Conservation (phyloP, 495 filamentous ascomycete species). For the Neohortaea acidophila region DNA sequence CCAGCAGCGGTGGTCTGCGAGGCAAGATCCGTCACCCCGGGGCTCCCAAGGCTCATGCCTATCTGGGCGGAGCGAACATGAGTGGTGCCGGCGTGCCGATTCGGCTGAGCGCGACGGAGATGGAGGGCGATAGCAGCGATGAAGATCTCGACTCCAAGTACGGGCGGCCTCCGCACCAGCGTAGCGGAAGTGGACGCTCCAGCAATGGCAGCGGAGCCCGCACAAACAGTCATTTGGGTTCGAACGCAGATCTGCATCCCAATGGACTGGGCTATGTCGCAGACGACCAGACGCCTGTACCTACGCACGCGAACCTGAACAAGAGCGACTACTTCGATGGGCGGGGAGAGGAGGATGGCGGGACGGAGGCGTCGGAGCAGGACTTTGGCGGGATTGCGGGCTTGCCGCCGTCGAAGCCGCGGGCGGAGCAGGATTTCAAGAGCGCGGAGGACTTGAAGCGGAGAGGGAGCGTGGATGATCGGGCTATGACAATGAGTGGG, state of each 20-base stretch:
- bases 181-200: conserved; percentile 34
- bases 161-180: conserved; percentile 31
- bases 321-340: conserved; percentile 27
- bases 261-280: conserved; percentile 38
- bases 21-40: conserved; percentile 75
- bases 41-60: conserved; percentile 52
- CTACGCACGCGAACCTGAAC: conserved; percentile 26
- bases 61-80: conserved; percentile 51
- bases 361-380: conserved; percentile 42
- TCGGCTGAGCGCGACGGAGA: conserved; percentile 82
- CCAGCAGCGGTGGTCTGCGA: conserved; percentile 27
- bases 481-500: conserved; percentile 67
- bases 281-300: conserved; percentile 39
- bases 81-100: conserved; percentile 64
- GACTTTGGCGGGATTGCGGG: conserved; percentile 40
- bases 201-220: conserved; percentile 67
- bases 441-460: conserved; percentile 62
- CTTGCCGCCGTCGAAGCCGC: conserved; percentile 28
- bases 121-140: conserved; percentile 69
- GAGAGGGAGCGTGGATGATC: conserved; percentile 86
- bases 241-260: conserved; percentile 38
- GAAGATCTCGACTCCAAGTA: conserved; percentile 46
- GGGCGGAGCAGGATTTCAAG: conserved; percentile 40
- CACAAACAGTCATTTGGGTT: conserved; percentile 37
- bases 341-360: conserved; percentile 29